Evolutionary conservation across 2,329 filamentous ascomycete species (phyloP), one percentile per base, ranked within the genome.

Genomic region (Hypomyces perniciosus): DNA sequence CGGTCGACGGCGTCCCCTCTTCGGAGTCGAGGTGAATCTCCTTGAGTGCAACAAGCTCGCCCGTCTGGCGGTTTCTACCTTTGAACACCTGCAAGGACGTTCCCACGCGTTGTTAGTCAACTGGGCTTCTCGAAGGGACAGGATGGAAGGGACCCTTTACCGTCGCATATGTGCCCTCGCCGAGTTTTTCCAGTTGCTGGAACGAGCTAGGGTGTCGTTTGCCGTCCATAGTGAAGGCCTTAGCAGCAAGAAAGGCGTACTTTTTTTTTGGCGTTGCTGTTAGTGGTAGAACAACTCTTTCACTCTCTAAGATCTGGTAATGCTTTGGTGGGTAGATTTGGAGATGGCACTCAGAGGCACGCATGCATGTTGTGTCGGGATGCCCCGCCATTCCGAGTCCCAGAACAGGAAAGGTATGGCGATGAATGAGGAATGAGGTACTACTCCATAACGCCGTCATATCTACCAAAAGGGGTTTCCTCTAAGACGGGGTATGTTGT

Each of bases 11-110:
- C 0, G 93, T 99, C 61, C 93, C 93, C 75, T 99, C 93, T 75
- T 99, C 93, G 45, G 89, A 95, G 70, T 99, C 93, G 56, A 99
- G 88, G 68, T 99, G 93, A 62, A 99, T 99, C 72, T 99, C 93
- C 71, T 99, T 99, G 57, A 99, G 79, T 5, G 93, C 93, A 35
- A 99, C 93, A 54, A 96, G 85, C 70, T 96, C 91, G 64, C 93
- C 93, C 0, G 93, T 97, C 70, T 97, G 91, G 61, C 93, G 83
- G 70, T 99, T 99, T 59, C 92, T 88, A 54, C 93, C 93, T 76
- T 99, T 96, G 81, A 97, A 99, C 41, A 99, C 91, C 91, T 96
- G 63, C n/a, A 20, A 41, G 20, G 8, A 35, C 6, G 40, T 27
- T 4, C 13, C 42, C 27, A 13, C 8, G 6, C 38, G 6, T 26